Base-by-base conservation (phyloP, 2,329 filamentous ascomycete genomes). In the Lomentospora prolificans region DNA sequence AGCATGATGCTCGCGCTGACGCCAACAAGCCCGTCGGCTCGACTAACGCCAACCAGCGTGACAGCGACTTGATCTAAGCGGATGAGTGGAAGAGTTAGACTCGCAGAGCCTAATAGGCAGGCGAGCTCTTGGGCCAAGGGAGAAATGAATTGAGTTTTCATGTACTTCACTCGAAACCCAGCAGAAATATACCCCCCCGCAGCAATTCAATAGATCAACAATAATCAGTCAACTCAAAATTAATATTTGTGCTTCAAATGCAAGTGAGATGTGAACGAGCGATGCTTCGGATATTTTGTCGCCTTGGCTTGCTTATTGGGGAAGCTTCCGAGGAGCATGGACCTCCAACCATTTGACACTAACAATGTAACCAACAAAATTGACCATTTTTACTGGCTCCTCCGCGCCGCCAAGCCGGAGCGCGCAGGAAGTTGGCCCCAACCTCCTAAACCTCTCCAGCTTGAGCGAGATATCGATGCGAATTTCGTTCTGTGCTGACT, bases 1-100 rank as follows among this genome's bases (percentile, higher is more conserved):
- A 58, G 53, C 72, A 75, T 64, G 65, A 73, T 44, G 61, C 61
- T 63, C 74, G 74, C 68, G 71, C 71, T 19, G 67, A 71, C 3
- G 72, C 65, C 55, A 69, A 74, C 68, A 74, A 73, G 69, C 56
- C 71, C 58, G 50, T 62, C 46, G 65, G 66, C 51, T n/a, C 10
- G 10, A 22, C 22, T 14, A 28, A 24, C 31, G 27, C 25, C 12
- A 50, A 9, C 8, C 25, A 25, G 36, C 22, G 41, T 6, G 44
- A 19, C 22, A n/a, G 19, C 7, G 4, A 27, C 22, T 25, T 48
- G 17, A 48, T 27, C 22, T 48, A 48, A 25, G 5, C 22, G 44
- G 44, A 48, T 48, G 44, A 25, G 12, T 25, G 44, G 12, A 22
- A 6, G 30, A 12, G 12, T 7, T 10, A 48, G 44, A 48, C 44